Base-by-base conservation (phyloP, 2,329 filamentous ascomycete genomes). In the Cordyceps javanica region DNA sequence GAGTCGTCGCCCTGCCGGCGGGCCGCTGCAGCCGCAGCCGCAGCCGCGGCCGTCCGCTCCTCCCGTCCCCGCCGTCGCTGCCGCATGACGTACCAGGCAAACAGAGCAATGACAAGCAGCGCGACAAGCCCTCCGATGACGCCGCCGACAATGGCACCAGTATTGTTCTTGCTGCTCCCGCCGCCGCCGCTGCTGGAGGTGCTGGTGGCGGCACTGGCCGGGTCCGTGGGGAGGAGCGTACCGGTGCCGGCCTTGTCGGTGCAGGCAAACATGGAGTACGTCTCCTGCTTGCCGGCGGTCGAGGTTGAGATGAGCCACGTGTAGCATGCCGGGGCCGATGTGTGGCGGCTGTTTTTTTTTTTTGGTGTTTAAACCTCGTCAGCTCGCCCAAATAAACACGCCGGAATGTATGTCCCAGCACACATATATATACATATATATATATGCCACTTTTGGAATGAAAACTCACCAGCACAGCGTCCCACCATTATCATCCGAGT, bases 401-500 rank as follows among this genome's bases (percentile, higher is more conserved):
- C 11, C 4, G 10, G n/a, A 10, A 11, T 19, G 10, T n/a, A 19
- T 19, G 5, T 41, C 19, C 38, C 38, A 41, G n/a, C n/a, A 19
- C 39, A 32, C n/a, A n/a, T n/a, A n/a, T n/a, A n/a, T n/a, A n/a
- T n/a, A n/a, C n/a, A n/a, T n/a, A n/a, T n/a, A n/a, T n/a, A n/a
- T n/a, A n/a, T n/a, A n/a, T n/a, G n/a, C n/a, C n/a, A n/a, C n/a
- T n/a, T n/a, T n/a, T n/a, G n/a, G n/a, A n/a, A n/a, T n/a, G 1
- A 30, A 23, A 11, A 50, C 45, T 48, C 34, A 56, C 54, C 54
- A 56, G 45, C 54, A 56, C 4, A 56, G 25, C 14, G 53, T 55
- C 10, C 39, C 39, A 16, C 42, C 53, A 11, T 56, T 30, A 13
- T 48, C 32, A 7, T 48, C 53, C 14, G 41, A 36, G 32, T 55